Base-by-base conservation (phyloP, 108 stramenopile species). In the Nitzschia putrida region DNA sequence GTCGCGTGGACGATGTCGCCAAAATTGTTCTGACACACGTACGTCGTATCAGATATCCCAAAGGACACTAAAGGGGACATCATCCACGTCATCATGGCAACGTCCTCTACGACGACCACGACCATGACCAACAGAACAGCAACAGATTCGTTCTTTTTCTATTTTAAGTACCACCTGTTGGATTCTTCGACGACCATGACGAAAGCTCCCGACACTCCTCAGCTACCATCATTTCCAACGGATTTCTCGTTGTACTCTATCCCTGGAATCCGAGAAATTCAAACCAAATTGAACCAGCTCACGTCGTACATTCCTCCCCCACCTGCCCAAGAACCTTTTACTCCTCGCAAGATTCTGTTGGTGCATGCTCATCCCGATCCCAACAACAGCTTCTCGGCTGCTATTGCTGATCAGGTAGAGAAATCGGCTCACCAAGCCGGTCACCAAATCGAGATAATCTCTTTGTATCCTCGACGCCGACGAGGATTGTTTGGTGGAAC, bases 271-370 rank as follows among this genome's bases (percentile, higher is more conserved):
- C 61, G 71, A 26, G 49, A 54, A 34, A 0, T 72, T 20, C 71
- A 72, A 29, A 41, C 41, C 51, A 63, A 38, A 21, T 53, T 72
- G 51, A 72, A 72, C 42, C 71, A 72, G 41, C 25, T 63, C 20
- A 54, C 53, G 29, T 61, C 60, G 22, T 55, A 72, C 23, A 50
- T 72, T 22, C 71, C 71, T 23, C 71, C 71, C 1, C 61, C 71
- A 10, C 71, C 71, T 8, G 2, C 47, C 18, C 20, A 23, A 14
- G 52, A 40, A 43, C 25, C 61, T 0, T 50, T 50, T 7, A 4
- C 47, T 2, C 47, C n/a, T 5, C 71, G 71, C 60, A 72, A 54
- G 61, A 61, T 72, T 41, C 53, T 72, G 23, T 22, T 72, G 37
- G 42, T 72, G 6, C 53, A 61, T 24, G 38, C 71, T 40, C 71